Evolutionary conservation across 208 protist species (phyloP).

Genomic region (Leishmania aethiopica): DNA sequence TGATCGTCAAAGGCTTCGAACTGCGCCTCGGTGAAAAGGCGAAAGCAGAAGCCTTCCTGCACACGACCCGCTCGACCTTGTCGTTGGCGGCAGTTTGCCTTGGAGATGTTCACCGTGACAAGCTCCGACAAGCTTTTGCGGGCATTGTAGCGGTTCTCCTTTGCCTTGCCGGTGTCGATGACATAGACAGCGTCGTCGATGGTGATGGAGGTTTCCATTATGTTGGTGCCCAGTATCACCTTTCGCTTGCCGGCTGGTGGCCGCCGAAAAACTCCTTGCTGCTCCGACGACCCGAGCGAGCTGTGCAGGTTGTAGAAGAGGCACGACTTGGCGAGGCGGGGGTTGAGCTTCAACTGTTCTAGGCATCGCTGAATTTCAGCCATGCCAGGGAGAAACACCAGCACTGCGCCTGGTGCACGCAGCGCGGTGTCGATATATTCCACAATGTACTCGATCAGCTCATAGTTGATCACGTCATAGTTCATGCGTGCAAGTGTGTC

Average conservation of each 20-base stretch:
- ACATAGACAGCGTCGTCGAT: conserved; percentile 98
- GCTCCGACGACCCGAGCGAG: conserved; percentile 89
- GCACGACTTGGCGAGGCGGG: conserved; percentile 42
- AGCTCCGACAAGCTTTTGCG: conserved; percentile 82
- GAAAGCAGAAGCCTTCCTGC: conserved; percentile 94
- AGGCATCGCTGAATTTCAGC: conserved; percentile 92
- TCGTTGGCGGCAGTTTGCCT: conserved; percentile 95
- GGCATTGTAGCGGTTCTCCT: conserved; percentile 95
- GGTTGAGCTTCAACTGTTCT: conserved; percentile 80
- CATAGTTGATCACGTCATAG: conserved; percentile 94
- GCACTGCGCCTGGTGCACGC: conserved; percentile 79
- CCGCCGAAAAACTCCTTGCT: conserved; percentile 92
- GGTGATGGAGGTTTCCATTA: conserved; percentile 98
- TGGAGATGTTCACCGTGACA: conserved; percentile 92
- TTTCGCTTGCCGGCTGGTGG: conserved; percentile 92
- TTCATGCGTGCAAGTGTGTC: conserved; percentile 86
- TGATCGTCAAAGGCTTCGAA: conserved; percentile 86
- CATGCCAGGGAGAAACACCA: conserved; percentile 97
- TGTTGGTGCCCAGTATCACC: conserved; percentile 97
- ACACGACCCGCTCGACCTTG: conserved; percentile 96
- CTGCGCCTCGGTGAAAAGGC: conserved; percentile 92
- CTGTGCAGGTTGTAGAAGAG: conserved; percentile 94
- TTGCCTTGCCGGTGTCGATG: conserved; percentile 96
- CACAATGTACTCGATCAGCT: conserved; percentile 93
- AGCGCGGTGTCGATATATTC: conserved; percentile 79